Conservation (phyloP, 2,329 filamentous ascomycete species). For the Botrytis hyacinthi region DNA sequence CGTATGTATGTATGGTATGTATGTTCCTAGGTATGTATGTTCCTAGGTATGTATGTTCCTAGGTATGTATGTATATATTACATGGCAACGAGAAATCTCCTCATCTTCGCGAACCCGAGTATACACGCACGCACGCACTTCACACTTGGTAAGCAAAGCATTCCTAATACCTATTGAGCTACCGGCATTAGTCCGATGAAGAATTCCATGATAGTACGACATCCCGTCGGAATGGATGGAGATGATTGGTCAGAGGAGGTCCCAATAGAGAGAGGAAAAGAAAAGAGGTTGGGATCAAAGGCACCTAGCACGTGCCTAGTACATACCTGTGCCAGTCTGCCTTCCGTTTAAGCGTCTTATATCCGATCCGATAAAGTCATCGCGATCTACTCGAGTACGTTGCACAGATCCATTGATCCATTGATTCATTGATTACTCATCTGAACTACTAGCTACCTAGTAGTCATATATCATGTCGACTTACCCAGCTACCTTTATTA, state of each 20-base stretch:
- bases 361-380: conserved; percentile 1
- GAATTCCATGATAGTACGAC: not conserved
- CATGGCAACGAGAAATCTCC: not conserved
- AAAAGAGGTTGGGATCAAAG: not conserved
- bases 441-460: too few relatives aligned
- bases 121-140: not conserved
- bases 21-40: too few relatives aligned
- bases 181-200: not conserved
- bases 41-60: too few relatives aligned
- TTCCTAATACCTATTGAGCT: not conserved
- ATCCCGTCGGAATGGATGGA: not conserved
- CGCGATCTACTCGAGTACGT: not conserved
- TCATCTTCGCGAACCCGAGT: not conserved
- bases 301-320: not conserved
- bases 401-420: not conserved
- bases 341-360: conserved; percentile 3
- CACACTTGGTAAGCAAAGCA: conserved; percentile 1
- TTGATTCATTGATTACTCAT: too few relatives aligned
- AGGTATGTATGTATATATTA: not conserved
- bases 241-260: not conserved
- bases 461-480: too few relatives aligned
- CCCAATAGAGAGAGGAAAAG: not conserved
- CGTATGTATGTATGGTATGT: too few relatives aligned
- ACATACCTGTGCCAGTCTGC: not conserved
- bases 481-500: too few relatives aligned